These are phyloP conservation scores for Metrosideros polymorpha DNA, from an alignment of 441 rosid genomes.

Conservation along the genomic window DNA sequence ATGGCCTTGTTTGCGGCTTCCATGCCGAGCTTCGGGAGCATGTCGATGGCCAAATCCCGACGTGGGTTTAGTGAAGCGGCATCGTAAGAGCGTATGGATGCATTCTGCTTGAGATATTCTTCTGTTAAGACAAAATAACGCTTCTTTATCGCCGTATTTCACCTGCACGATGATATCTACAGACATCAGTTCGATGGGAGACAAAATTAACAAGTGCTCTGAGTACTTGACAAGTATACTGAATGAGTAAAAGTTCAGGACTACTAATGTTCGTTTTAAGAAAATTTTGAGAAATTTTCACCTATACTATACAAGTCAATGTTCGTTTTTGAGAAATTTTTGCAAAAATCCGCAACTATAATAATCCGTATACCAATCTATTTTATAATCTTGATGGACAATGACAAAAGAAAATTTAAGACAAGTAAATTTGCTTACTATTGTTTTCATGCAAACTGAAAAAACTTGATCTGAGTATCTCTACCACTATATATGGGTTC, in stretches of 20 bases:
- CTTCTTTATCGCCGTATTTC: slow-evolving; percentile 37
- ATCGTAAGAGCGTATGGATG: slow-evolving; percentile 27
- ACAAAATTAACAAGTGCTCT: too few relatives aligned
- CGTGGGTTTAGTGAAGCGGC: slow-evolving; percentile 35
- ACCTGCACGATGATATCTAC: slow-evolving; percentile 7
- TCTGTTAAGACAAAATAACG: slow-evolving; percentile 34
- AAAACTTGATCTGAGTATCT: not conserved
- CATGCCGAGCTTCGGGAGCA: slow-evolving; percentile 37
- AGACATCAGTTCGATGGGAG: not conserved
- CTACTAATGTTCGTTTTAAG: too few relatives aligned
- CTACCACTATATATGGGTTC: not conserved
- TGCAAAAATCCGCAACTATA: too few relatives aligned
- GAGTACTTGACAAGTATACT: not conserved
- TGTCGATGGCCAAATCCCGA: slow-evolving; percentile 40
- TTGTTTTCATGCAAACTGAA: too few relatives aligned
- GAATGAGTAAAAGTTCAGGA: too few relatives aligned
- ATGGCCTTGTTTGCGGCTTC: slow-evolving; percentile 45
- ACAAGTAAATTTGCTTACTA: too few relatives aligned
- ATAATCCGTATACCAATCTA: too few relatives aligned
- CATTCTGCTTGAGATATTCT: slow-evolving; percentile 26
- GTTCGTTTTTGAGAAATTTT: too few relatives aligned
- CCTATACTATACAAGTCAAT: too few relatives aligned
- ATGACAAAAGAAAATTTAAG: too few relatives aligned
- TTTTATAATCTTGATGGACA: too few relatives aligned
- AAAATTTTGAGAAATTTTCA: too few relatives aligned